phyloP scores from a whole-genome alignment of 1,284 basidiomycete species.

The Mycosarcoma mackinlayi region DNA sequence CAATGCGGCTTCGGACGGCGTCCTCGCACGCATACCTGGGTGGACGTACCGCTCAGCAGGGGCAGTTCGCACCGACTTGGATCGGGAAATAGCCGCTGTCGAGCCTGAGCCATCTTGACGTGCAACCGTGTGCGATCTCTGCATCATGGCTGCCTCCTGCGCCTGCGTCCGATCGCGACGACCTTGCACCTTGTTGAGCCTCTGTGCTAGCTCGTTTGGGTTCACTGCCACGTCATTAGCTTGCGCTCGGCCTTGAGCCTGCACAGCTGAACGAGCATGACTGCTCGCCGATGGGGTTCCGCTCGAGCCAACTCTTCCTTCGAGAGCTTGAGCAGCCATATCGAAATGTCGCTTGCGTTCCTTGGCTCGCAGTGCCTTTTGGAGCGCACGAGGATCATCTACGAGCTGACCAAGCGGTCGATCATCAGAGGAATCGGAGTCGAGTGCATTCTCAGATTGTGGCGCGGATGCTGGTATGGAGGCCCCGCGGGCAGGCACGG shows the following conservation, averaged over 20 bases:
- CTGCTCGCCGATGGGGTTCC: constrained; percentile 8
- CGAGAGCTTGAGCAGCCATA: constrained; percentile 30
- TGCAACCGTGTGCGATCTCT: constrained; percentile 40
- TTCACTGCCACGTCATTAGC: constrained; percentile 15
- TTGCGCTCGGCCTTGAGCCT: constrained; percentile 4
- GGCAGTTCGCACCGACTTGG: constrained; percentile 38
- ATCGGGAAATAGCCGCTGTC: constrained; percentile 17
- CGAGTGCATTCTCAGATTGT: constrained; percentile 9
- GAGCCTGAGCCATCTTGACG: constrained; percentile 20
- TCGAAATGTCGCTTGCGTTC: constrained; percentile 49
- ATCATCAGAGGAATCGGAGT: constrained; percentile 53
- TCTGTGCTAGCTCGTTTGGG: constrained; percentile 35
- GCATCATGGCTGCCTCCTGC: constrained; percentile 24
- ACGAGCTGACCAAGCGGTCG: constrained; percentile 46
- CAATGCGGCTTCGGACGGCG: constrained; percentile 44
- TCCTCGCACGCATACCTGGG: constrained; percentile 42
- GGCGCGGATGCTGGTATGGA: constrained; percentile 12
- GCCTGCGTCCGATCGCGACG: constrained; percentile 27
- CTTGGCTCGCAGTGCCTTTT: constrained; percentile 40
- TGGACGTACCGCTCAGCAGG: constrained; percentile 27
- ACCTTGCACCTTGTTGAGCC: constrained; percentile 33
- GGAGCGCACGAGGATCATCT: constrained; percentile 43
- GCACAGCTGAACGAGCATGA: constrained; percentile 14
- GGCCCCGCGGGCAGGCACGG: constrained; percentile 14
- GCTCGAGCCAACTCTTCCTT: constrained; percentile 25